Percentiles rank a stretch among this genome's conserved stretches.
phyloP scores from a whole-genome alignment of 805 yeast species.

The Ogataea paradorogensis region DNA sequence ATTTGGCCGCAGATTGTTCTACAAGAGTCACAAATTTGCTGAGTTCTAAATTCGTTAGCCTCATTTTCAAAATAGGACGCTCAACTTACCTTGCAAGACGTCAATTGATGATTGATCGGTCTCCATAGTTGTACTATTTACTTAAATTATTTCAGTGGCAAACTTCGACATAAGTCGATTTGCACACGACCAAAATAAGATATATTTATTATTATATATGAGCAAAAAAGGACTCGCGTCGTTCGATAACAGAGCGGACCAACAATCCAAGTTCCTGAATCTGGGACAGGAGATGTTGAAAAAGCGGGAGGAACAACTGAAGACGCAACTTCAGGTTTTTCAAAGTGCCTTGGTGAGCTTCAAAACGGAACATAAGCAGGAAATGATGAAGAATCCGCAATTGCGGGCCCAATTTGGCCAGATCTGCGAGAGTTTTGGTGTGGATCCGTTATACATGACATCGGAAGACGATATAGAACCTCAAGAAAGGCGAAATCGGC shows the following conservation, averaged over 20 bases:
- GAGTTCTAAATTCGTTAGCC: constrained; percentile 19
- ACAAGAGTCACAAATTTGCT: constrained; percentile 24
- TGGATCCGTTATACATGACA: constrained; percentile 65
- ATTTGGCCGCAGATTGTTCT: constrained; percentile 42
- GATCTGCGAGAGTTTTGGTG: constrained; percentile 77
- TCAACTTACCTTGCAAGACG: constrained; percentile 17
- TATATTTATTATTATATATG: constrained; percentile 9
- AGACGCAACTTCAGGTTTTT: constrained; percentile 72
- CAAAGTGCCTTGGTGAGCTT: constrained; percentile 75
- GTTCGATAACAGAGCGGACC: constrained; percentile 21
- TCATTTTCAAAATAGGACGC: background rate
- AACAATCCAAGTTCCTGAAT: constrained; percentile 40
- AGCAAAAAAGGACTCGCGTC: constrained; percentile 31
- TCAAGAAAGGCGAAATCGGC: constrained; percentile 59
- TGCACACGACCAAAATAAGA: constrained; percentile 7
- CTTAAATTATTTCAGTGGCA: constrained; percentile 14
- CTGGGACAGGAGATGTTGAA: constrained; percentile 51
- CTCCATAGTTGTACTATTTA: constrained; percentile 4
- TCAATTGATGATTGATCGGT: constrained; percentile 5
- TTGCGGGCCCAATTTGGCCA: constrained; percentile 69
- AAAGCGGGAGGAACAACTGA: constrained; percentile 56
- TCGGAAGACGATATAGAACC: constrained; percentile 31
- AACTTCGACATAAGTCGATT: constrained; percentile 7
- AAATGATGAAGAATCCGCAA: constrained; percentile 60
- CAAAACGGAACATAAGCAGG: constrained; percentile 67